A percentile compares a stretch with the other conserved stretches of the same genome.
phyloP scores from a whole-genome alignment of 2,329 filamentous ascomycete genomes.

The Pseudocercospora ulei region DNA sequence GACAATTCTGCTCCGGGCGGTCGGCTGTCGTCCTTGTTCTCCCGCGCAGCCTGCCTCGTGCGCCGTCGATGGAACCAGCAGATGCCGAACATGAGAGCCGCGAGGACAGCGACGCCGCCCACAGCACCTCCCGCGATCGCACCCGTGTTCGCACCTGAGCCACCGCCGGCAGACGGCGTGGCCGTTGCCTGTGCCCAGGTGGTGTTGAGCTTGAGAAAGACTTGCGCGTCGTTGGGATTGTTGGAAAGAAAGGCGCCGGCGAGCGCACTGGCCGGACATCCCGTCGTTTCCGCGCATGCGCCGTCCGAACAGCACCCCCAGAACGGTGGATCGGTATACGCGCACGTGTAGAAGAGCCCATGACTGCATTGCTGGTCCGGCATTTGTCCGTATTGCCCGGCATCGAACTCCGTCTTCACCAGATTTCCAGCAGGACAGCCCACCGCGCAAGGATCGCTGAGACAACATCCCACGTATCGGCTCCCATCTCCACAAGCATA shows the following conservation, averaged over 20 bases:
- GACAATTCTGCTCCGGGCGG: slow-evolving; percentile 6
- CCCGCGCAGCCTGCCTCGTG: slow-evolving; percentile 1
- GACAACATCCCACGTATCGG: slow-evolving; percentile 17
- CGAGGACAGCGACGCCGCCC: slow-evolving; percentile 15
- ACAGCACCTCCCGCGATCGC: slow-evolving; percentile 19
- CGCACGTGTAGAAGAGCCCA: slow-evolving; percentile 16
- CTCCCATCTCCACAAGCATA: slow-evolving; percentile 17
- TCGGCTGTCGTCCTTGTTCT: slow-evolving; percentile 1
- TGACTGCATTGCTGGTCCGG: slow-evolving; percentile 16
- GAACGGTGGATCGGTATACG: slow-evolving; percentile 14
- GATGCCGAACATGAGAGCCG: neutral
- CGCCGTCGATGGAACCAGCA: neutral
- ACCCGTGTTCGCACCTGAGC: slow-evolving; percentile 11
- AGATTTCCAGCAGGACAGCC: slow-evolving; percentile 16
- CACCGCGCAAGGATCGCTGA: slow-evolving; percentile 13
- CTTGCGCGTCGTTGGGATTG: slow-evolving; percentile 9
- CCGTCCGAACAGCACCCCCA: slow-evolving; percentile 15
- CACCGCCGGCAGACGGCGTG: neutral
- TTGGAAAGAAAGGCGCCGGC: slow-evolving; percentile 14
- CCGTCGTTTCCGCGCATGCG: slow-evolving; percentile 7
- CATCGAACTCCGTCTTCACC: slow-evolving; percentile 14
- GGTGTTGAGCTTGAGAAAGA: slow-evolving; percentile 12
- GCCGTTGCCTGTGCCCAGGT: slow-evolving; percentile 11
- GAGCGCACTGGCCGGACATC: slow-evolving; percentile 9
- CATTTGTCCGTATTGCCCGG: slow-evolving; percentile 14